Evolutionary conservation across 2,329 filamentous ascomycete species (phyloP).

Genomic region (Elsinoe ampelina): DNA sequence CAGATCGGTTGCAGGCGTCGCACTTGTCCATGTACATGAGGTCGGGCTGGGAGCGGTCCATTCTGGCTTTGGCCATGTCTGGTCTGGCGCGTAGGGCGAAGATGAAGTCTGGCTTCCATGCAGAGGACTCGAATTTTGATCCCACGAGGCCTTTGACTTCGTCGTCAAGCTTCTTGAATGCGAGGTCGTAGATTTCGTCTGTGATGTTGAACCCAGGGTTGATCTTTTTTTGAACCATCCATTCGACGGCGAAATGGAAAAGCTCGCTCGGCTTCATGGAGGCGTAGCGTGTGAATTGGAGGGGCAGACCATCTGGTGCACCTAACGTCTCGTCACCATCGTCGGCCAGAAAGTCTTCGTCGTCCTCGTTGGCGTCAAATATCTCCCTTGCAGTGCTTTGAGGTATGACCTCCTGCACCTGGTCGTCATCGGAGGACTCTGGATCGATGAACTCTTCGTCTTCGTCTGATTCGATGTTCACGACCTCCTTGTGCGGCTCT

Average conservation of each 20-base stretch:
- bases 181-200: slow-evolving; percentile 56
- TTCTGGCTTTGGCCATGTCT: slow-evolving; percentile 43
- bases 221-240: slow-evolving; percentile 72
- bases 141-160: slow-evolving; percentile 58
- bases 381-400: slow-evolving; percentile 27
- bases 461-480: slow-evolving; percentile 14
- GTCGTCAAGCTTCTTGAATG: slow-evolving; percentile 63
- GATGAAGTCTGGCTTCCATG: slow-evolving; percentile 60
- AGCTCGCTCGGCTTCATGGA: slow-evolving; percentile 61
- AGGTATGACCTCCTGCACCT: slow-evolving; percentile 20
- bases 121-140: slow-evolving; percentile 62
- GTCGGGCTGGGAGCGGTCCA: slow-evolving; percentile 32
- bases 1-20: slow-evolving; percentile 60
- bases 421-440: slow-evolving; percentile 21
- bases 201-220: slow-evolving; percentile 58
- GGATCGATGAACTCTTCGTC: slow-evolving; percentile 19
- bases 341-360: slow-evolving; percentile 55
- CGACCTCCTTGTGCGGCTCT: slow-evolving; percentile 18
- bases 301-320: slow-evolving; percentile 50
- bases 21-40: slow-evolving; percentile 42
- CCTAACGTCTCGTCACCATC: slow-evolving; percentile 49
- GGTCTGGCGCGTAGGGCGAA: slow-evolving; percentile 57
- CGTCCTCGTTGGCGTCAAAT: slow-evolving; percentile 45
- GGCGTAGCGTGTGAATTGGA: slow-evolving; percentile 58
- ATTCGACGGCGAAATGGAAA: slow-evolving; percentile 65